A percentile compares a stretch with the other conserved stretches of the same genome.
Evolutionary conservation across 2,329 filamentous ascomycete species (phyloP).

Genomic region (Xylariaceae sp.): DNA sequence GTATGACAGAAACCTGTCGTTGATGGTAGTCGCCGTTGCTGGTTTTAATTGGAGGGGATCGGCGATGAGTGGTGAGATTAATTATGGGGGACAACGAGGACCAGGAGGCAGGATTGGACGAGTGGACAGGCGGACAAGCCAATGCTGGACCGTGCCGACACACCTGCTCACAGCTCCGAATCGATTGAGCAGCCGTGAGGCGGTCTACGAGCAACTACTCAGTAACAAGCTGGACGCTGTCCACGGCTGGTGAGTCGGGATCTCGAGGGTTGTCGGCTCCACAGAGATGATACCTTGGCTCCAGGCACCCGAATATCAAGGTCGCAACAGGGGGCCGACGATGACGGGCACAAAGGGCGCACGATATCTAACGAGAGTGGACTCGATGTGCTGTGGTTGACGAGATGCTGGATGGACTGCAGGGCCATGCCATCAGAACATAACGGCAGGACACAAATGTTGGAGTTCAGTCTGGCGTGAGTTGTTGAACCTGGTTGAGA

Average conservation of each 20-base stretch:
- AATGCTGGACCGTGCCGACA: conserved; percentile 5
- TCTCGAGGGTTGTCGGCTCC: conserved; percentile 3
- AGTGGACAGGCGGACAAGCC: neutral
- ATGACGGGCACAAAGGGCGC: conserved; percentile 3
- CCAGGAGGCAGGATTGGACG: conserved; percentile 7
- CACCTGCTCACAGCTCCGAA: conserved; percentile 7
- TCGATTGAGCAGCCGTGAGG: conserved; percentile 10
- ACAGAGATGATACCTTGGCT: conserved; percentile 6
- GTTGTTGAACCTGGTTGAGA: conserved; percentile 3
- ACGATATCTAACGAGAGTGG: conserved; percentile 9
- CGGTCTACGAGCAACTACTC: conserved; percentile 1
- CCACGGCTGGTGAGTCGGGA: conserved; percentile 4
- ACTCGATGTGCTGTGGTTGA: conserved; percentile 11
- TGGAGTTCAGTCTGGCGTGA: neutral
- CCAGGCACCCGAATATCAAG: conserved; percentile 17
- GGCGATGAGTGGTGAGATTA: conserved; percentile 8
- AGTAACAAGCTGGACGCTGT: neutral
- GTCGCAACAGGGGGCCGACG: conserved; percentile 5
- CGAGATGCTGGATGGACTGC: conserved; percentile 3
- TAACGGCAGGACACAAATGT: neutral
- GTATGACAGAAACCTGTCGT: neutral
- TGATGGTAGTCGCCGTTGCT: conserved; percentile 2
- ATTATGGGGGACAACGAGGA: conserved; percentile 10
- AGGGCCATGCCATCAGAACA: conserved; percentile 14
- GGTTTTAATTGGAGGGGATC: conserved; percentile 2